Evolutionary conservation across 2,329 filamentous ascomycete genomes (phyloP), one percentile per base, ranked within the genome.

Genomic region (Zymoseptoria passerinii): DNA sequence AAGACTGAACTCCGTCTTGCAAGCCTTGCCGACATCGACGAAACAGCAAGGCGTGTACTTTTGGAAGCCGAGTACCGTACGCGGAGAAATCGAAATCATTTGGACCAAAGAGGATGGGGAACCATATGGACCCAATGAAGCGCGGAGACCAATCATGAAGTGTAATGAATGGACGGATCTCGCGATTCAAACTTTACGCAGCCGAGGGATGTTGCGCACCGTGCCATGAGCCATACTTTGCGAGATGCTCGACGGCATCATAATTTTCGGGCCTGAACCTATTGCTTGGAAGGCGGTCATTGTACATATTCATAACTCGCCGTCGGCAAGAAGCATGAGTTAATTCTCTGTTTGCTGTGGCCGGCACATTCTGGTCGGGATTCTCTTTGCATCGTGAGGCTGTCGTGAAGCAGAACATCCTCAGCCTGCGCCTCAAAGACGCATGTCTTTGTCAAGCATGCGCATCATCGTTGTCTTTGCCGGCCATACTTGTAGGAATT

Each of bases 401-500:
- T 13, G 13, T 18, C 40, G 18, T 13, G 40, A 48, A 13, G 13
- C 40, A 6, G 23, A 23, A 23, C 23, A 3, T 23, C 18, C 13
- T 18, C 40, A 18, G 40, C n/a, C 16, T 8, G n/a, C 20, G 49
- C 13, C 3, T 50, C 23, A 50, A 9, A 50, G n/a, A 50, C 49
- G 49, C 49, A 50, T 50, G 49, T 50, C 49, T 50, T 23, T 50
- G 49, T 50, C 49, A n/a, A 50, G 49, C 49, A 50, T 50, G 16
- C 49, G 49, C 49, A 50, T 7, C 49, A 50, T 50, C 10, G 49
- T n/a, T 23, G 49, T 8, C 20, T 50, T 50, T 5, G 49, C 49
- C 20, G 49, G 49, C 49, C 49, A 50, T 8, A 23, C 49, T 23
- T 50, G 19, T 18, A 50, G 16, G 20, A 23, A 50, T 2, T 50